phyloP scores from a whole-genome alignment of 2,329 filamentous ascomycete species.

The Colletotrichum ledebouriae region DNA sequence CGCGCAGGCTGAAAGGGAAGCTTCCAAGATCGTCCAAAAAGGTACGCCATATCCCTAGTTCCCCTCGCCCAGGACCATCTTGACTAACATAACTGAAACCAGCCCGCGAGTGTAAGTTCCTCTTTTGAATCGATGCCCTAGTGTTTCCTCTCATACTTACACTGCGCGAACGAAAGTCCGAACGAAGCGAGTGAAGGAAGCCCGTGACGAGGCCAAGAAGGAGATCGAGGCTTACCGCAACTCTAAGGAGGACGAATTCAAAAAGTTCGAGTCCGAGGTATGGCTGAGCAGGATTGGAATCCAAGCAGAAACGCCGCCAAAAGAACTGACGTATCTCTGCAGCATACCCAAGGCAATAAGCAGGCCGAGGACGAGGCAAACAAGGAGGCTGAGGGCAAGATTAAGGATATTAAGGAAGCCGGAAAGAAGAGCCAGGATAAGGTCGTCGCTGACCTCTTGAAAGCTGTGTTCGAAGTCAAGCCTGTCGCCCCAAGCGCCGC shows the following conservation, averaged over 20 bases:
- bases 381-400: conserved; percentile 80
- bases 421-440: conserved; percentile 83
- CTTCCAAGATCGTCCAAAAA: conserved; percentile 99
- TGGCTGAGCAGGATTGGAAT: conserved; percentile 21
- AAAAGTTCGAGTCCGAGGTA: conserved; percentile 87
- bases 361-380: conserved; percentile 85
- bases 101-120: conserved; percentile 88
- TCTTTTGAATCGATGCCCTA: conserved; percentile 32
- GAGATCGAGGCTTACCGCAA: conserved; percentile 95
- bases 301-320: neutral
- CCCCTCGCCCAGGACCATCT: too few species aligned
- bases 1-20: conserved; percentile 91
- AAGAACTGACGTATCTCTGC: conserved; percentile 24
- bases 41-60: conserved; percentile 64
- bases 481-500: conserved; percentile 66
- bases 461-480: conserved; percentile 87
- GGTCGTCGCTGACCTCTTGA: conserved; percentile 86
- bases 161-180: conserved; percentile 62
- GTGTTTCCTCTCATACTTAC: neutral
- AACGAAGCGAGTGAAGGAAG: conserved; percentile 97
- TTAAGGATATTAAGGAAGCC: conserved; percentile 84
- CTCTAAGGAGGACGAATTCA: conserved; percentile 93
- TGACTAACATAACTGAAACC: conserved; percentile 1
- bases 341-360: conserved; percentile 94
- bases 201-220: conserved; percentile 95